Evolutionary conservation across 2,329 filamentous ascomycete genomes (phyloP).

Genomic region (Aspergillus candidus): DNA sequence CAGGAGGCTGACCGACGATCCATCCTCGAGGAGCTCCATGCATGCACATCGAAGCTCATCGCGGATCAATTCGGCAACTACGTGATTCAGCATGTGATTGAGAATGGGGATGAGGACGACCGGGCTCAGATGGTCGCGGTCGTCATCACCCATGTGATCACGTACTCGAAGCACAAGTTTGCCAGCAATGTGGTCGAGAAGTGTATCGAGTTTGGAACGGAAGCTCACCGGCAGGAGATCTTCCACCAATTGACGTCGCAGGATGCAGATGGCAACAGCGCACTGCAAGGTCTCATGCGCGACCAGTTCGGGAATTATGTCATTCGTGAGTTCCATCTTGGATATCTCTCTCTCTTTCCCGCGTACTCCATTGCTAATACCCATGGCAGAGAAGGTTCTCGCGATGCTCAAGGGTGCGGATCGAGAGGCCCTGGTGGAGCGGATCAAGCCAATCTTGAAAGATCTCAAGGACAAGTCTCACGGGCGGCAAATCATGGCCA

Average conservation of each 20-base stretch:
- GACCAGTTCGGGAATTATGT: slow-evolving; percentile 96
- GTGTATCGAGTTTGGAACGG: slow-evolving; percentile 68
- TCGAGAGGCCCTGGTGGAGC: slow-evolving; percentile 53
- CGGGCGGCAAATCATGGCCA: slow-evolving; percentile 60
- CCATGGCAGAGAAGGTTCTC: slow-evolving; percentile 69
- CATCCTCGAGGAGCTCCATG: slow-evolving; percentile 74
- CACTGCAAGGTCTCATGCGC: slow-evolving; percentile 72
- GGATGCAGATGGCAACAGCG: slow-evolving; percentile 60
- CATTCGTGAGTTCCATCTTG: slow-evolving; percentile 63
- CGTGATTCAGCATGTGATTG: slow-evolving; percentile 86
- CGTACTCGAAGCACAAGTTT: slow-evolving; percentile 87
- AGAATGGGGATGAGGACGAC: slow-evolving; percentile 68
- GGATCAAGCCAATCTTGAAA: slow-evolving; percentile 58
- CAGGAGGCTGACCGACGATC: slow-evolving; percentile 62
- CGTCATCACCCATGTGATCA: slow-evolving; percentile 65
- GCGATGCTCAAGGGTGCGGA: slow-evolving; percentile 56
- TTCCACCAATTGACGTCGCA: slow-evolving; percentile 56
- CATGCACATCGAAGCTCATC: slow-evolving; percentile 65
- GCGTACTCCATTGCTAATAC: slow-evolving; percentile 20
- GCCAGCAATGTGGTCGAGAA: slow-evolving; percentile 97
- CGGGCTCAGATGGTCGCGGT: slow-evolving; percentile 65
- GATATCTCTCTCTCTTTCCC: not conserved
- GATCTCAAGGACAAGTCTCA: slow-evolving; percentile 59
- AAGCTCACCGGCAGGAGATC: slow-evolving; percentile 64
- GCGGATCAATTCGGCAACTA: slow-evolving; percentile 93